Conservation (phyloP, 805 yeast species). For the Cyberlindnera sargentensis region DNA sequence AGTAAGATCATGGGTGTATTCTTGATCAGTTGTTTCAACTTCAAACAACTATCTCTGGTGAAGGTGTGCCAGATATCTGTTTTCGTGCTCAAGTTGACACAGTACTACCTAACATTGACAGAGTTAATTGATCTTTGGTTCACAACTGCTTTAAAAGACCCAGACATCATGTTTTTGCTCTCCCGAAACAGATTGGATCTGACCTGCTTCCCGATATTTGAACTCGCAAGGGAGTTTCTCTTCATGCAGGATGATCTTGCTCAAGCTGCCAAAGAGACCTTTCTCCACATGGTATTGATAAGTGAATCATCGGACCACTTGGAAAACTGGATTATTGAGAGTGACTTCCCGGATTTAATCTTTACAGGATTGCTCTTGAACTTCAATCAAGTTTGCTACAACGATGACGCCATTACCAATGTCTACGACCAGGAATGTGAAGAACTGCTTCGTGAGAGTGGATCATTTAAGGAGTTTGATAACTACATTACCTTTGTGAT, state of each 20-base stretch:
- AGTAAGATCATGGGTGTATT: conserved; percentile 14
- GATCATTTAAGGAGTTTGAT: conserved; percentile 5
- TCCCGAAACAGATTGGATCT: conserved; percentile 1
- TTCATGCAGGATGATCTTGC: conserved; percentile 12
- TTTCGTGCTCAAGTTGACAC: conserved; percentile 10
- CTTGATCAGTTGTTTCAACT: conserved; percentile 9
- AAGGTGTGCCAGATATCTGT: conserved; percentile 2
- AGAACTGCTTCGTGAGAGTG: not conserved
- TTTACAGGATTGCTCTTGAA: conserved; percentile 11
- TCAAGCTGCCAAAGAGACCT: conserved; percentile 5
- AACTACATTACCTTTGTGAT: conserved; percentile 6
- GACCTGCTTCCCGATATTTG: conserved; percentile 20
- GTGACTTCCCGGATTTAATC: conserved; percentile 17
- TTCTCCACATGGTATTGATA: conserved; percentile 12
- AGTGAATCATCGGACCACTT: conserved; percentile 7
- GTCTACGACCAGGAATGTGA: not conserved
- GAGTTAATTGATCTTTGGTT: conserved; percentile 18
- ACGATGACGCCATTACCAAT: not conserved
- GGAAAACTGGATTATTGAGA: conserved; percentile 13
- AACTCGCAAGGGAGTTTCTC: conserved; percentile 18
- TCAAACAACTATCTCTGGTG: conserved; percentile 1
- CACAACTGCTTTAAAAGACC: conserved; percentile 4
- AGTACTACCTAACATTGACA: conserved; percentile 12
- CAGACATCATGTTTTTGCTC: conserved; percentile 12
- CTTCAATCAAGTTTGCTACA: conserved; percentile 11